Conservation (phyloP, 768 basidiomycete species). For the Collybiopsis luxurians region DNA sequence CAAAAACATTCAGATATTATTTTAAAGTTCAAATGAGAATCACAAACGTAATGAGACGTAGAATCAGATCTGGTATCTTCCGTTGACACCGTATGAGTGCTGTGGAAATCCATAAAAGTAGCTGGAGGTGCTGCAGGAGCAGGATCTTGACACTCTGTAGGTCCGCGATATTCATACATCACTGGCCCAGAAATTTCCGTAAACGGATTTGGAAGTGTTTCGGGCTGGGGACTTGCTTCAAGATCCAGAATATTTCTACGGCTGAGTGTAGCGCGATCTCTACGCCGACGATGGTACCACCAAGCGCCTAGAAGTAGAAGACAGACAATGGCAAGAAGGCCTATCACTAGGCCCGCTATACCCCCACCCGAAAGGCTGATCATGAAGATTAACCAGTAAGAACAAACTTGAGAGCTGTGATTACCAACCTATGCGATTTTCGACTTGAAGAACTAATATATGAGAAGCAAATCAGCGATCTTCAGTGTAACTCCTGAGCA, state of each 20-base stretch:
- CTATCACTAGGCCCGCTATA: slow-evolving; percentile 18
- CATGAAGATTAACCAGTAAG: background rate
- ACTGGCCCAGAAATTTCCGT: background rate
- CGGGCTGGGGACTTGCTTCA: background rate
- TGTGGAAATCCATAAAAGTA: slow-evolving; percentile 1
- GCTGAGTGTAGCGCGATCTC: background rate
- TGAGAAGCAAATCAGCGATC: background rate
- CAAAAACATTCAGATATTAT: background rate
- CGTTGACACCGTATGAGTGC: background rate
- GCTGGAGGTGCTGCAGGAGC: background rate
- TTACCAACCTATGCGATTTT: background rate
- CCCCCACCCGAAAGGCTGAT: slow-evolving; percentile 11
- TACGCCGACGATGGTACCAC: slow-evolving; percentile 15
- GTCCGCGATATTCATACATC: background rate
- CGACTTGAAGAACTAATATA: background rate
- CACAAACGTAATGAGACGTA: background rate
- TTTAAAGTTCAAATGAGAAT: background rate
- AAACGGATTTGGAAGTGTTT: background rate
- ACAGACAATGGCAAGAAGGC: slow-evolving; percentile 12
- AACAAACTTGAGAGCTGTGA: background rate
- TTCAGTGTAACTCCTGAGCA: background rate
- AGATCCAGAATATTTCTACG: background rate
- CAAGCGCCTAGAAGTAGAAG: slow-evolving; percentile 11
- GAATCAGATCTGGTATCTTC: background rate
- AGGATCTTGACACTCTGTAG: background rate